phyloP scores from a whole-genome alignment of 148 eudicot species.

The Suaeda aralocaspica region DNA sequence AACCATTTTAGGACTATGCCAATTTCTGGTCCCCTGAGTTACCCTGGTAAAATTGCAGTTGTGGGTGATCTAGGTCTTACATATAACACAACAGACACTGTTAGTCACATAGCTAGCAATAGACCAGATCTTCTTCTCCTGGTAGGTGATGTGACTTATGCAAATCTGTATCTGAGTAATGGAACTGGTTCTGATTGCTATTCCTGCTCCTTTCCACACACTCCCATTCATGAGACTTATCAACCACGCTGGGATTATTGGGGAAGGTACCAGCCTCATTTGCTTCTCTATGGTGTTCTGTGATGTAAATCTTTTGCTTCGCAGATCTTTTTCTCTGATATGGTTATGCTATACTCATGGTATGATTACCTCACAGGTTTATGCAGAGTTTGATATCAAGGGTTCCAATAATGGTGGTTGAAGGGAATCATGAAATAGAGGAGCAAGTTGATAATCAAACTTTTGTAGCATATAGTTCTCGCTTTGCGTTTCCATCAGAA shows the following conservation, averaged over 20 bases:
- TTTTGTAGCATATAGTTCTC: constrained; percentile 85
- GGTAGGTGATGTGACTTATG: constrained; percentile 85
- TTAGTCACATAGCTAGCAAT: constrained; percentile 62
- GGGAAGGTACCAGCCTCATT: constrained; percentile 57
- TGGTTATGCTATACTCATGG: constrained; percentile 3
- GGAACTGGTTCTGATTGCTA: constrained; percentile 94
- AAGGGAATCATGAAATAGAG: constrained; percentile 97
- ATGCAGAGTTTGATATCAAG: constrained; percentile 78
- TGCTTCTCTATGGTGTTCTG: not conserved
- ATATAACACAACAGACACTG: constrained; percentile 70
- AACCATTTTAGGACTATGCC: constrained; percentile 82
- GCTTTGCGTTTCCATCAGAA: constrained; percentile 89
- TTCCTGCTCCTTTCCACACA: constrained; percentile 75
- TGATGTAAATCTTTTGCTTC: not conserved
- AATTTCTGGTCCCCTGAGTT: constrained; percentile 50
- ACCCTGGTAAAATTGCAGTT: constrained; percentile 66
- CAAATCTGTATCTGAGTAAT: constrained; percentile 82
- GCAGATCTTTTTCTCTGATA: not conserved
- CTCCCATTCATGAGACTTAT: constrained; percentile 92
- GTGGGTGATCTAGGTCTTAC: constrained; percentile 93
- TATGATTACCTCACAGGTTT: constrained; percentile 43
- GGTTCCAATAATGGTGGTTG: constrained; percentile 88
- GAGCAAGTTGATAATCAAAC: constrained; percentile 57
- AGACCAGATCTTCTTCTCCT: constrained; percentile 77
- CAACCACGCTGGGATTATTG: constrained; percentile 99